Conservation (phyloP, 78 protist species). For the Dictyostelium capitatum region DNA sequence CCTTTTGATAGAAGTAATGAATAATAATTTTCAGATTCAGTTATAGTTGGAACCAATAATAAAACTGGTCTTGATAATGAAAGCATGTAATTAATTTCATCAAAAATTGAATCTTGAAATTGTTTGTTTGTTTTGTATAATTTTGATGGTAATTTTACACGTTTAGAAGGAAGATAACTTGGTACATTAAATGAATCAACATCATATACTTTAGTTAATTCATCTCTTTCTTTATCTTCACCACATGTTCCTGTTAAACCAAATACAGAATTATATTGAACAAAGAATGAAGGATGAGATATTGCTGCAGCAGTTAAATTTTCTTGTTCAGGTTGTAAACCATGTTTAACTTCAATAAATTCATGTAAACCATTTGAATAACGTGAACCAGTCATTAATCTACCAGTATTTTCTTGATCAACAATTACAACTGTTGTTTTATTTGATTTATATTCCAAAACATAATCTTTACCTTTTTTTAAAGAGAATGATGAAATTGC, state of each 20-base stretch:
- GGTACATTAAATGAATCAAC: conserved; percentile 42
- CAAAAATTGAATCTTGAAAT: neutral
- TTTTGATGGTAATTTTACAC: neutral
- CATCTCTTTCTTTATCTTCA: conserved; percentile 25
- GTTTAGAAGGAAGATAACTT: conserved; percentile 27
- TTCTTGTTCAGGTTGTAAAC: conserved; percentile 6
- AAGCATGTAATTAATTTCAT: conserved; percentile 12
- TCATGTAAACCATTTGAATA: conserved; percentile 43
- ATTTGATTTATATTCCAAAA: neutral
- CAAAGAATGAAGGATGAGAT: conserved; percentile 64
- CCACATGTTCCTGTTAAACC: conserved; percentile 69
- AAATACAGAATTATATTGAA: conserved; percentile 22
- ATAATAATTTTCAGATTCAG: neutral
- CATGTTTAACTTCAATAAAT: conserved; percentile 57
- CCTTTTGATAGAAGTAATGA: neutral
- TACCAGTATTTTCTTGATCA: conserved; percentile 43
- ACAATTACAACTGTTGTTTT: conserved; percentile 32
- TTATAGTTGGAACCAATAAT: conserved; percentile 17
- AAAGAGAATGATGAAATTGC: conserved; percentile 20
- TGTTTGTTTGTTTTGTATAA: neutral
- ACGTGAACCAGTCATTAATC: conserved; percentile 49
- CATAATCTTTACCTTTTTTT: conserved; percentile 51
- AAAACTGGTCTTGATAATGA: conserved; percentile 24
- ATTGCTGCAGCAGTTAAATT: conserved; percentile 34
- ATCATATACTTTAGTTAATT: neutral